These are phyloP conservation scores for Dalbergia cultrata DNA, from an alignment of 306 rosid genomes.

Conservation along the genomic window DNA sequence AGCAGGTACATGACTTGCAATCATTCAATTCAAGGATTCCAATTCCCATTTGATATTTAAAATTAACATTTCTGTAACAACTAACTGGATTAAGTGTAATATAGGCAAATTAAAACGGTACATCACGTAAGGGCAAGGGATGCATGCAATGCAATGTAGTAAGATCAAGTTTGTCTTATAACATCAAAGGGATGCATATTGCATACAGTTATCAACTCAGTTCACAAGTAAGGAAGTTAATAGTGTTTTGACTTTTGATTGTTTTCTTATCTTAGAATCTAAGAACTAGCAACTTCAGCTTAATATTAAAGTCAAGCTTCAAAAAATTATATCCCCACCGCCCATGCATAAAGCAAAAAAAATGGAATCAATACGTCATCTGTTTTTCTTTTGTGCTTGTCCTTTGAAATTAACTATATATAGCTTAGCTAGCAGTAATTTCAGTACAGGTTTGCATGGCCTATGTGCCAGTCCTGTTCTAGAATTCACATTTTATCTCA, in stretches of 20 bases:
- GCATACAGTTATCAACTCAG: too few relatives aligned
- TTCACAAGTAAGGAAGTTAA: too few relatives aligned
- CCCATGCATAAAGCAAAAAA: not conserved
- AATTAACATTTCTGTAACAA: not conserved
- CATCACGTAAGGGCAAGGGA: not conserved
- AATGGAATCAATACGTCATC: not conserved
- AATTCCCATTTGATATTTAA: not conserved
- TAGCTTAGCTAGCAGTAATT: constrained; percentile 2
- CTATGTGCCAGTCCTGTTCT: not conserved
- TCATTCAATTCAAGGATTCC: not conserved
- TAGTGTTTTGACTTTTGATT: too few relatives aligned
- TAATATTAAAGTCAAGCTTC: not conserved
- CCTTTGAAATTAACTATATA: too few relatives aligned
- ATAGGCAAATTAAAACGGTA: not conserved
- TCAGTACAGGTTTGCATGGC: constrained; percentile 29
- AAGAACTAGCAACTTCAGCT: not conserved
- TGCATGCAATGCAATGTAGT: not conserved
- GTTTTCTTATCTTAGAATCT: too few relatives aligned
- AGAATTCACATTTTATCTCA: not conserved
- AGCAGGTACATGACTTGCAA: too few relatives aligned
- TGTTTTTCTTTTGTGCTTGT: not conserved
- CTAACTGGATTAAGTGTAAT: not conserved
- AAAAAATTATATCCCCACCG: not conserved
- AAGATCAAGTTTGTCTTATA: not conserved
- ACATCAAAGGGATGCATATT: too few relatives aligned